These are phyloP conservation scores for Eugenia klotzschiana DNA, from an alignment of 441 rosid genomes.

Conservation along the genomic window DNA sequence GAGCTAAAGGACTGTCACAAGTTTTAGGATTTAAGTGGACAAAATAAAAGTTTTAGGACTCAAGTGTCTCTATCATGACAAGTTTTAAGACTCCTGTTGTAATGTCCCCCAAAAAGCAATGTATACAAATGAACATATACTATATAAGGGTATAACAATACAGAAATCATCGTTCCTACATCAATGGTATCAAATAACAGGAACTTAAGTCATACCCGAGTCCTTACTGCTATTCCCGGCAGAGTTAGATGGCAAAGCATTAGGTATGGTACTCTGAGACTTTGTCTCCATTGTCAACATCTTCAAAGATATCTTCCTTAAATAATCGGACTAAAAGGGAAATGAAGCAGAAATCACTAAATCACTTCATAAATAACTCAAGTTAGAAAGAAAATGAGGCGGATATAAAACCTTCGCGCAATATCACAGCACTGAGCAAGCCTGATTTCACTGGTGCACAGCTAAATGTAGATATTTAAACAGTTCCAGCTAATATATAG, in stretches of 20 bases:
- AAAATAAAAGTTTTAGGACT: not conserved
- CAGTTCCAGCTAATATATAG: not conserved
- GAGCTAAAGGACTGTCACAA: not conserved
- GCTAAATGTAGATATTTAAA: not conserved
- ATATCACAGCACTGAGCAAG: not conserved
- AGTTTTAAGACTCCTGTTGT: not conserved
- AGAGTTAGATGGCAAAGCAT: slow-evolving; percentile 1
- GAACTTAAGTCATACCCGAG: not conserved
- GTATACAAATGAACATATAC: not conserved
- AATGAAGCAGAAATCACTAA: not conserved
- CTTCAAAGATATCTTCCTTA: slow-evolving; percentile 7
- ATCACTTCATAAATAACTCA: not conserved
- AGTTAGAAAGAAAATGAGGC: not conserved
- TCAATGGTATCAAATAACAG: not conserved
- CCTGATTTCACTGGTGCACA: not conserved
- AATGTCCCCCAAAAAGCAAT: not conserved
- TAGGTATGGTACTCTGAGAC: slow-evolving; percentile 2
- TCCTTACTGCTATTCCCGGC: not conserved
- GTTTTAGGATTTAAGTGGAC: not conserved
- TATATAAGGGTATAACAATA: not conserved
- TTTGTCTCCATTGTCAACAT: slow-evolving; percentile 9
- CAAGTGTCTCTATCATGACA: not conserved
- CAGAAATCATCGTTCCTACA: not conserved
- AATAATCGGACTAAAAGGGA: slow-evolving; percentile 2
- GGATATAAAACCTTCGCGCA: not conserved